Evolutionary conservation across 495 filamentous ascomycete genomes (phyloP).

Genomic region (Penicillium coprophilum): DNA sequence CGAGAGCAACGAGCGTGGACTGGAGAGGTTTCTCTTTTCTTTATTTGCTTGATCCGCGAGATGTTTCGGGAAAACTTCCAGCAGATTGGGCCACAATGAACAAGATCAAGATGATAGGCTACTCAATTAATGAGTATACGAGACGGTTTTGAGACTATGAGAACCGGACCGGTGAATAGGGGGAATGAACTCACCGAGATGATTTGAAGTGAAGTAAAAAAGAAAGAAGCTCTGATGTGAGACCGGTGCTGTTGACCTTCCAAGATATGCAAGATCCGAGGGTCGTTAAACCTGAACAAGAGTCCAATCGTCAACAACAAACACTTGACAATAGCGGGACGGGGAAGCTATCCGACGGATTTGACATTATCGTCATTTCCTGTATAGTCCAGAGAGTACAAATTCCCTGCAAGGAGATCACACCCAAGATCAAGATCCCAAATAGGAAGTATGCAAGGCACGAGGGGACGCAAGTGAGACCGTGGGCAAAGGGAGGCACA

Average conservation of each 20-base stretch:
- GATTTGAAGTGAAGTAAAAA: constrained; percentile 25
- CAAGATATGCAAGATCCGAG: constrained; percentile 36
- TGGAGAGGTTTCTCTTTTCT: constrained; percentile 32
- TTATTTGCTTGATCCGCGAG: constrained; percentile 20
- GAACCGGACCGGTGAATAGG: constrained; percentile 39
- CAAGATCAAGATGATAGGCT: constrained; percentile 24
- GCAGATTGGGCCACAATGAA: constrained; percentile 24
- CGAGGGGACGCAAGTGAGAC: constrained; percentile 35
- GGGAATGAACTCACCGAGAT: constrained; percentile 34
- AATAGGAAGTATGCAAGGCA: constrained; percentile 47
- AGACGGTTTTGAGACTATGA: constrained; percentile 20
- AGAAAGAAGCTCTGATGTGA: constrained; percentile 20
- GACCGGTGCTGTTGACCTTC: constrained; percentile 28
- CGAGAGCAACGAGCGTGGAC: constrained; percentile 18
- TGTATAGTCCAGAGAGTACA: constrained; percentile 29
- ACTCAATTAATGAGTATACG: constrained; percentile 35
- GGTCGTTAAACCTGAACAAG: constrained; percentile 25
- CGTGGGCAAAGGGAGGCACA: constrained; percentile 29
- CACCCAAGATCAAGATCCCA: constrained; percentile 20
- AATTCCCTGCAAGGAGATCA: constrained; percentile 42
- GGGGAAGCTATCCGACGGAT: constrained; percentile 23
- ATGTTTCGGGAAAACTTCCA: constrained; percentile 30
- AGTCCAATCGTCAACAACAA: constrained; percentile 42
- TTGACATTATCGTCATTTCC: constrained; percentile 32
- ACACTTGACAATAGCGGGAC: constrained; percentile 25